These are phyloP conservation scores for Taphrina populina DNA, from an alignment of 1,139 yeast species.

Conservation along the genomic window DNA sequence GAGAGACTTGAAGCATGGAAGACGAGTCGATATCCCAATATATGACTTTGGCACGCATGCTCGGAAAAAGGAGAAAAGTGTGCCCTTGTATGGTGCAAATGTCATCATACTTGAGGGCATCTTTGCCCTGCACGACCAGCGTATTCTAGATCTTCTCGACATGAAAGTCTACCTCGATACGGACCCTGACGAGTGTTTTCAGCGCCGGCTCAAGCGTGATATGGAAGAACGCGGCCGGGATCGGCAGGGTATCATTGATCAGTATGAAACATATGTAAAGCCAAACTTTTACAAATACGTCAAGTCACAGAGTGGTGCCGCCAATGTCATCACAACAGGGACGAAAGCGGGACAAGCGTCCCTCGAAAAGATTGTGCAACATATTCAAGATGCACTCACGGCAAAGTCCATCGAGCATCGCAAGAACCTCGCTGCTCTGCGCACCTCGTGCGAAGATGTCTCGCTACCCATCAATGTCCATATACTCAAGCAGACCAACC, in stretches of 20 bases:
- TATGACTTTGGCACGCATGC: constrained; percentile 74
- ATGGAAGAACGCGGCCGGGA: constrained; percentile 76
- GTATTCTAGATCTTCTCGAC: constrained; percentile 74
- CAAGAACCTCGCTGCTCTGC: constrained; percentile 57
- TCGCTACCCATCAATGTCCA: constrained; percentile 36
- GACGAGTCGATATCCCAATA: constrained; percentile 71
- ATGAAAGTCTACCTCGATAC: constrained; percentile 83
- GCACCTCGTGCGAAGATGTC: constrained; percentile 10
- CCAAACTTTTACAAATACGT: constrained; percentile 82
- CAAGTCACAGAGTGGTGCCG: constrained; percentile 72
- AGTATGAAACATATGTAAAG: constrained; percentile 88
- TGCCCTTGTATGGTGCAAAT: constrained; percentile 84
- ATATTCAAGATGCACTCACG: constrained; percentile 69
- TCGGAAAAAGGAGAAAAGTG: constrained; percentile 59
- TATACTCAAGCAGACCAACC: constrained; percentile 61
- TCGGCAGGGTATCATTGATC: constrained; percentile 72
- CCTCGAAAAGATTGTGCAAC: constrained; percentile 56
- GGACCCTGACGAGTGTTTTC: constrained; percentile 85
- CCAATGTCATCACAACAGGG: constrained; percentile 84
- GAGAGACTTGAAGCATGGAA: constrained; percentile 56
- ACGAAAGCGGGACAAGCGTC: constrained; percentile 83
- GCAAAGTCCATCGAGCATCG: constrained; percentile 67
- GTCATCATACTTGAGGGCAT: constrained; percentile 91
- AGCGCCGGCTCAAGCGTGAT: constrained; percentile 82
- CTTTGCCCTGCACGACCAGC: constrained; percentile 71